Percentiles rank a stretch among this genome's conserved stretches.
Conservation (phyloP, 2,329 filamentous ascomycete species). For the Claviceps pazoutovae region DNA sequence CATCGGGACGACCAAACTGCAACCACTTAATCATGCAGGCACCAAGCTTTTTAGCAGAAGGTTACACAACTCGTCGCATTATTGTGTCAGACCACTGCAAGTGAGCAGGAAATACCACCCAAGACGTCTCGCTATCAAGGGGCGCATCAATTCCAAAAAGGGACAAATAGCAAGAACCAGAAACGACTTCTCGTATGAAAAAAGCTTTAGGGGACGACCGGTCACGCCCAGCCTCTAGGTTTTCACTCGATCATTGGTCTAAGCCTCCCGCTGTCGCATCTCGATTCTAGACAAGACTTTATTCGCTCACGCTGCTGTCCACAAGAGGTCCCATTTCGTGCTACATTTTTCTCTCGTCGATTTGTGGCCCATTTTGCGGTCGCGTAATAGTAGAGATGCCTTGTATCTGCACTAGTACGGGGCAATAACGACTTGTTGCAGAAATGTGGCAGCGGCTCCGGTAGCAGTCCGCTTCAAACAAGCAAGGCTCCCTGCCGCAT, state of each 20-base stretch:
- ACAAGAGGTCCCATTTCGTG: too few relatives aligned
- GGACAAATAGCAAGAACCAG: neutral
- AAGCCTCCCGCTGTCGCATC: neutral
- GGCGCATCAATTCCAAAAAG: neutral
- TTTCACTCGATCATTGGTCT: too few relatives aligned
- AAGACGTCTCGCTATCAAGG: neutral
- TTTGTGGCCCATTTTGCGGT: too few relatives aligned
- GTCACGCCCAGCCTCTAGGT: too few relatives aligned
- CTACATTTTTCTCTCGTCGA: too few relatives aligned
- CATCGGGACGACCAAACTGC: neutral
- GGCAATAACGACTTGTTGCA: neutral
- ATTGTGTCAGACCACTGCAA: neutral
- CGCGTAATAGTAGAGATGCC: too few relatives aligned
- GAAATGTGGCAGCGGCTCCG: neutral
- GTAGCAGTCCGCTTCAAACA: neutral
- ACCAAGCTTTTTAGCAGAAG: constrained; percentile 1
- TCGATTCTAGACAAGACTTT: neutral
- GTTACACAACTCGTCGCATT: neutral
- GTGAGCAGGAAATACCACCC: neutral
- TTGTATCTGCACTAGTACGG: neutral
- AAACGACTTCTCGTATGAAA: neutral
- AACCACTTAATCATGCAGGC: constrained; percentile 2
- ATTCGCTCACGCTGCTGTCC: neutral
- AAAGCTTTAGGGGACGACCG: too few relatives aligned
- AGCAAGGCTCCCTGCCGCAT: neutral